Base-by-base conservation (phyloP, 164 flowering plant species). In the Santalum album region DNA sequence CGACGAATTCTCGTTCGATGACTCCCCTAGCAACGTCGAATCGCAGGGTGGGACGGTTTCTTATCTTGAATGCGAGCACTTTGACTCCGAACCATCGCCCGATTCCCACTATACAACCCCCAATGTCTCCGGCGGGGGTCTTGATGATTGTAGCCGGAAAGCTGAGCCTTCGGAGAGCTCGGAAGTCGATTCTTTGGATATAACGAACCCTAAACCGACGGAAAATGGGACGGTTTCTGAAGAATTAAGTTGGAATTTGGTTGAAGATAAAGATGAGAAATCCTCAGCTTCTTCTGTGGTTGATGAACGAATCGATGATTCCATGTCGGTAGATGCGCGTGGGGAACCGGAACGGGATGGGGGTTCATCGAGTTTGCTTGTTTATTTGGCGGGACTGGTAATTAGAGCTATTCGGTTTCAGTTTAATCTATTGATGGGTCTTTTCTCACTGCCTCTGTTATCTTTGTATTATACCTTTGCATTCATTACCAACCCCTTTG, bases 401-500 rank as follows among this genome's bases (percentile, higher is more conserved):
- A 23, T 23, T 15, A 23, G 23, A 49, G 7, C 27, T 7, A 25
- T 25, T 49, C 27, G 16, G 18, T 49, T 49, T 49, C 26, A 22
- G 18, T 25, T 49, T 12, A 25, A 49, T 6, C 32, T 49, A 22
- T 12, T 24, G 17, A 9, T 22, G 2, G 5, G 26, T 27, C 27
- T 22, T 23, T 14, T 49, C 32, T 22, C 51, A 24, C 12, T 25
- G 5, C 51, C 51, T 22, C 4, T 17, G 5, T 12, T n/a, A 18
- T 24, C 51, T 49, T 0, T 49, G 27, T 25, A 49, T 49, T 49
- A 23, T 14, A 22, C 6, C 12, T 23, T 12, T 23, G 51, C 26
- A 49, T 49, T 49, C 32, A 12, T 24, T 7, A 6, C 16, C 27
- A 26, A 5, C 17, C 32, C 69, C 9, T 59, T 59, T 50, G 44